Evolutionary conservation across 495 filamentous ascomycete species (phyloP).

Genomic region (Darksidea phi): DNA sequence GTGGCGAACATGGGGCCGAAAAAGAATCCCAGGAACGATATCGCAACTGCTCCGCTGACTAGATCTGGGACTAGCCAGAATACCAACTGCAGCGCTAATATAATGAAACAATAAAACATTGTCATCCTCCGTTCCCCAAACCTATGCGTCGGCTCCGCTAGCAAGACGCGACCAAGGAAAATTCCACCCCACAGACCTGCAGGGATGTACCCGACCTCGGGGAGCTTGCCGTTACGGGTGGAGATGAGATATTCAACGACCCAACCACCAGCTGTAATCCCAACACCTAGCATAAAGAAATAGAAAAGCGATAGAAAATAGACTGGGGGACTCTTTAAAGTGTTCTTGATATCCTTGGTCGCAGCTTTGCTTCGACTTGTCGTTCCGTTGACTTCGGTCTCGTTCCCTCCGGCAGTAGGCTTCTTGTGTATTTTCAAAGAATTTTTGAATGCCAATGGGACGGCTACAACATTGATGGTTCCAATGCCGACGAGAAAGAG

Average conservation of each 20-base stretch:
- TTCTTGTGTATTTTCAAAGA: not conserved
- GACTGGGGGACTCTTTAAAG: constrained; percentile 21
- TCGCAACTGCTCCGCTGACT: constrained; percentile 18
- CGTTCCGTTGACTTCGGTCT: not conserved
- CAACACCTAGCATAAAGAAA: constrained; percentile 33
- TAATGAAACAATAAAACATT: constrained; percentile 52
- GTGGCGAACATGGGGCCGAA: constrained; percentile 34
- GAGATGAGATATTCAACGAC: constrained; percentile 35
- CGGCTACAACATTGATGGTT: constrained; percentile 43
- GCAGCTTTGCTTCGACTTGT: constrained; percentile 9
- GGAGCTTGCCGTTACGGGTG: constrained; percentile 36
- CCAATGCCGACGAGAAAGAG: constrained; percentile 47
- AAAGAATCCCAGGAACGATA: constrained; percentile 26
- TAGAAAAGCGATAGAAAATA: constrained; percentile 30
- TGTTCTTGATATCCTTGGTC: constrained; percentile 13
- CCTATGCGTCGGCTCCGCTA: constrained; percentile 55
- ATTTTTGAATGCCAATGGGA: constrained; percentile 22
- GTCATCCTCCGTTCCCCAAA: constrained; percentile 54
- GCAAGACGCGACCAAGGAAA: constrained; percentile 48
- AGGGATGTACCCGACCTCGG: constrained; percentile 34
- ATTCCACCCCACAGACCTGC: constrained; percentile 28
- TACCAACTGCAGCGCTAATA: constrained; percentile 57
- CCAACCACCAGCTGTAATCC: constrained; percentile 35
- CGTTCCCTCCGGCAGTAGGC: not conserved
- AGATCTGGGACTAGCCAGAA: constrained; percentile 52